These are phyloP conservation scores for Stachybotrys echinatus DNA, from an alignment of 2,329 filamentous ascomycete genomes.

Conservation along the genomic window DNA sequence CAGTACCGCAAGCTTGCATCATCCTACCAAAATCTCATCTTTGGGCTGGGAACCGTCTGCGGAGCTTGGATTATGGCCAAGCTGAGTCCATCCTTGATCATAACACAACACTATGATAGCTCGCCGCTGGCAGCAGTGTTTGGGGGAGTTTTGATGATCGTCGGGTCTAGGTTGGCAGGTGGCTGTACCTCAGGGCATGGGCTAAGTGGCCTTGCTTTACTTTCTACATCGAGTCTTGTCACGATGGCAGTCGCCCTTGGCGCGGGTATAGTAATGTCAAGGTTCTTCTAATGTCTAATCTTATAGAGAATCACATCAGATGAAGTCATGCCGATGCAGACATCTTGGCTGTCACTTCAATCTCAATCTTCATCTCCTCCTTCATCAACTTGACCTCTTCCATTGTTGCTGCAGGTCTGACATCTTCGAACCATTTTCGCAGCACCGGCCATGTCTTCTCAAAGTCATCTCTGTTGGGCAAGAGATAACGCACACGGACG, in stretches of 20 bases:
- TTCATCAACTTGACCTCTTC: conserved; percentile 45
- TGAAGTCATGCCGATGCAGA: conserved; percentile 8
- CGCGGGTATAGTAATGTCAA: conserved; percentile 32
- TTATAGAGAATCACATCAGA: not conserved
- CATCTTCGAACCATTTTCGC: conserved; percentile 41
- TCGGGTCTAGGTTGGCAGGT: conserved; percentile 58
- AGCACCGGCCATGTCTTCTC: conserved; percentile 43
- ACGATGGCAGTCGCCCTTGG: conserved; percentile 55
- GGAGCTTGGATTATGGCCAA: conserved; percentile 37
- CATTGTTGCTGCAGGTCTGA: conserved; percentile 51
- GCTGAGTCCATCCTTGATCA: conserved; percentile 22
- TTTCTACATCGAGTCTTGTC: conserved; percentile 57
- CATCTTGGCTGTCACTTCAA: conserved; percentile 35
- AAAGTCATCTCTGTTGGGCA: conserved; percentile 43
- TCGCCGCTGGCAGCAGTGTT: conserved; percentile 34
- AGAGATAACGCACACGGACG: conserved; percentile 46
- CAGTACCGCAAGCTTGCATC: conserved; percentile 17
- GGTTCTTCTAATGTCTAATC: not conserved
- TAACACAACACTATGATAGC: conserved; percentile 20
- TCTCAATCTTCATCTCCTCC: conserved; percentile 40
- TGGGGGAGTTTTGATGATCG: conserved; percentile 52
- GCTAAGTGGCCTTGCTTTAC: conserved; percentile 59
- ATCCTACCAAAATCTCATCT: conserved; percentile 39
- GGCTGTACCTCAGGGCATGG: conserved; percentile 67
- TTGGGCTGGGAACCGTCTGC: conserved; percentile 44